phyloP scores from a whole-genome alignment of 768 basidiomycete species.

The Leccinum subgranulosum region DNA sequence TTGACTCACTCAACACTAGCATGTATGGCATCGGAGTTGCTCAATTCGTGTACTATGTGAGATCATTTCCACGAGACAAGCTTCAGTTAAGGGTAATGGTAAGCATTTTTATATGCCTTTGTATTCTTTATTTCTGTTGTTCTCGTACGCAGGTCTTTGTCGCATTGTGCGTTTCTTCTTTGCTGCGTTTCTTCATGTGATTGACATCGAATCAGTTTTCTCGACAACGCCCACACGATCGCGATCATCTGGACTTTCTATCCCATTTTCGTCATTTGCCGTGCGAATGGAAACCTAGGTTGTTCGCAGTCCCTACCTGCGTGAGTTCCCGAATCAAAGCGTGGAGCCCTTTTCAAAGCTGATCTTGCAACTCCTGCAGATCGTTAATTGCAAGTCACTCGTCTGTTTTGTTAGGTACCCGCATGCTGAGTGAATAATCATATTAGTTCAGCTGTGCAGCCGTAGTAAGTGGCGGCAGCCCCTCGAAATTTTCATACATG shows the following conservation, averaged over 20 bases:
- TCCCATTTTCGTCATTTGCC: slow-evolving; percentile 9
- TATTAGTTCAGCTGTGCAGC: neutral
- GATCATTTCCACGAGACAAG: slow-evolving; percentile 15
- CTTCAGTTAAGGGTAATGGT: slow-evolving; percentile 11
- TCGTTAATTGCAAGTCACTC: neutral
- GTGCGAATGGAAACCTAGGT: neutral
- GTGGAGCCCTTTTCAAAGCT: neutral
- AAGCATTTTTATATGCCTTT: neutral
- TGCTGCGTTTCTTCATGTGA: too few relatives aligned
- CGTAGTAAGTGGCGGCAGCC: slow-evolving; percentile 2
- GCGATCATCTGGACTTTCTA: neutral
- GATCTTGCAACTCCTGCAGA: neutral
- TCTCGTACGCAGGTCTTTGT: slow-evolving; percentile 3
- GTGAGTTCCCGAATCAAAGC: neutral
- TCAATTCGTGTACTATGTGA: slow-evolving; percentile 5
- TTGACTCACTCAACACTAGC: neutral
- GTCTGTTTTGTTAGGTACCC: neutral
- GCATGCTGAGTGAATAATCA: neutral
- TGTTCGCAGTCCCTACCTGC: slow-evolving; percentile 4
- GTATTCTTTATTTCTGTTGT: neutral
- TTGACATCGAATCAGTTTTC: slow-evolving; percentile 5
- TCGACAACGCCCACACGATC: slow-evolving; percentile 4
- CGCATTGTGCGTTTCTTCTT: slow-evolving; percentile 5
- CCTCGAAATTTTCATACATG: neutral
- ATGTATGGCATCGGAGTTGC: neutral